These are phyloP conservation scores for Calonectria ilicicola DNA, from an alignment of 2,329 filamentous ascomycete species.

Conservation along the genomic window DNA sequence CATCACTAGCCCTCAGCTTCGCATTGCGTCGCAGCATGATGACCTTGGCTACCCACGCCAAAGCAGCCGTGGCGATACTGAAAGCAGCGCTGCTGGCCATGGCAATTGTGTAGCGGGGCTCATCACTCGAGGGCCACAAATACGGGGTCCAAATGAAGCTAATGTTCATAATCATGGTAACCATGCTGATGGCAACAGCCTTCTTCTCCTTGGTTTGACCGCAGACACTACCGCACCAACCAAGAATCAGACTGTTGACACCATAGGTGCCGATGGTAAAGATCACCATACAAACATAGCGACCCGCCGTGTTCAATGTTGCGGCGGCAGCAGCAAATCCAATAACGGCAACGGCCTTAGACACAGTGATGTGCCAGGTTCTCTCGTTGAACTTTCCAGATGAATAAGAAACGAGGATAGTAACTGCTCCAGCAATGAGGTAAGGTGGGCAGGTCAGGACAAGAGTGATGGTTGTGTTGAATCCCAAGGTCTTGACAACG, in stretches of 20 bases:
- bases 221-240: conserved; percentile 55
- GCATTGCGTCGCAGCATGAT: conserved; percentile 51
- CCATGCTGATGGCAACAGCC: conserved; percentile 52
- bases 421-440: conserved; percentile 47
- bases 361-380: conserved; percentile 59
- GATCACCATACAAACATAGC: conserved; percentile 48
- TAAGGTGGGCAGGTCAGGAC: conserved; percentile 55
- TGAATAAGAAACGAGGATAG: conserved; percentile 44
- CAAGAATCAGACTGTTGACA: conserved; percentile 58
- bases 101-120: conserved; percentile 27
- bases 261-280: conserved; percentile 52
- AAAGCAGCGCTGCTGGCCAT: conserved; percentile 37
- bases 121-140: conserved; percentile 25
- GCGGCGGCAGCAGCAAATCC: conserved; percentile 39
- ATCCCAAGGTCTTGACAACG: conserved; percentile 40
- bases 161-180: conserved; percentile 32
- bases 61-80: conserved; percentile 48
- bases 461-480: conserved; percentile 40
- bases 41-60: conserved; percentile 52
- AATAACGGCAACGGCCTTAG: conserved; percentile 53
- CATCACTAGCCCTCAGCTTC: conserved; percentile 43
- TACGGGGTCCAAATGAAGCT: conserved; percentile 31
- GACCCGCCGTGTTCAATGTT: conserved; percentile 35
- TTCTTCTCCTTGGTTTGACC: conserved; percentile 61
- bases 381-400: conserved; percentile 59